These are phyloP conservation scores for Dioszegia aurantiaca DNA, from an alignment of 768 basidiomycete species.

Conservation along the genomic window DNA sequence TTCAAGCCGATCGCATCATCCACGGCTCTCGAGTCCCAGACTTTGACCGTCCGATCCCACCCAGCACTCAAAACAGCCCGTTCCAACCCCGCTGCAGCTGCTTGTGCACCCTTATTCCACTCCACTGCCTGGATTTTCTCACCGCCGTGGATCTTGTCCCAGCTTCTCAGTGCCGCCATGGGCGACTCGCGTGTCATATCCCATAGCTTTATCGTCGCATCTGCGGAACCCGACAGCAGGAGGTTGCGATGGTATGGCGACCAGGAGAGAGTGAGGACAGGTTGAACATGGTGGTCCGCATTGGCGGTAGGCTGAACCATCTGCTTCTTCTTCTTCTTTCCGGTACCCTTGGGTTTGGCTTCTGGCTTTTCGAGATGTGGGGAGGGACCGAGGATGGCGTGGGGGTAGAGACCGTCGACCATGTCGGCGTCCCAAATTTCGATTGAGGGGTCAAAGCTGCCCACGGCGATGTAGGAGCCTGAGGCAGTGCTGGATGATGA, in stretches of 20 bases:
- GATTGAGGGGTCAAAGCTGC: slow-evolving; percentile 94
- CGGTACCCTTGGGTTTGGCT: slow-evolving; percentile 62
- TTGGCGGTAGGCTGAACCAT: slow-evolving; percentile 64
- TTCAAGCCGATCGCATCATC: slow-evolving; percentile 77
- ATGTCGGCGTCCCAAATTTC: slow-evolving; percentile 97
- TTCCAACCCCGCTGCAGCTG: slow-evolving; percentile 59
- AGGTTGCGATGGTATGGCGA: slow-evolving; percentile 84
- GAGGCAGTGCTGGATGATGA: slow-evolving; percentile 51
- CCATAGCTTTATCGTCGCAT: slow-evolving; percentile 96
- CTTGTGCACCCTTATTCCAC: slow-evolving; percentile 67
- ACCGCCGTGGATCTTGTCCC: slow-evolving; percentile 62
- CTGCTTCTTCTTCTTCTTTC: slow-evolving; percentile 95
- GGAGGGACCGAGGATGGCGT: slow-evolving; percentile 83
- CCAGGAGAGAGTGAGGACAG: slow-evolving; percentile 90
- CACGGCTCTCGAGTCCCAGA: slow-evolving; percentile 85
- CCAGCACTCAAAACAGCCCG: slow-evolving; percentile 88
- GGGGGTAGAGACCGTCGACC: slow-evolving; percentile 90
- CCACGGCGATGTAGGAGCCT: slow-evolving; percentile 93
- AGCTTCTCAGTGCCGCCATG: slow-evolving; percentile 73
- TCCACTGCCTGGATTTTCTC: slow-evolving; percentile 96
- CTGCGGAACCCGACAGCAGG: slow-evolving; percentile 86
- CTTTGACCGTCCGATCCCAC: slow-evolving; percentile 90
- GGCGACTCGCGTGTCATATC: slow-evolving; percentile 69
- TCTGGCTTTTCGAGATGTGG: slow-evolving; percentile 48
- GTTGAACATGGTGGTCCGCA: slow-evolving; percentile 80